phyloP scores from a whole-genome alignment of 2,329 filamentous ascomycete genomes.

The Colletotrichum sp. region DNA sequence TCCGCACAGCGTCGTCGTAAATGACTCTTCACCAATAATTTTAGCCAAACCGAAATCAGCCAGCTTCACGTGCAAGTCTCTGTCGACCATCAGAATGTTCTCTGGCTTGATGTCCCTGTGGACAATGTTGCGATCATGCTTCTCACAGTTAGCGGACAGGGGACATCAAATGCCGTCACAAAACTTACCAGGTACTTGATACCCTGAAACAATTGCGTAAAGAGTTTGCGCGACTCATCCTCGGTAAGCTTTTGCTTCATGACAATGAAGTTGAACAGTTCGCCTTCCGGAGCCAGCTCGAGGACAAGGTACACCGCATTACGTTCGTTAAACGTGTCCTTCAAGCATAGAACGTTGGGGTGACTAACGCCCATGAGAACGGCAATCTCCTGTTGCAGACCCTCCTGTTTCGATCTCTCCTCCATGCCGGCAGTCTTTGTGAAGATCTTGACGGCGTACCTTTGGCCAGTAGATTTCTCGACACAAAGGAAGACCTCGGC shows the following conservation, averaged over 20 bases:
- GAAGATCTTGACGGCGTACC: constrained; percentile 94
- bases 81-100: constrained; percentile 90
- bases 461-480: constrained; percentile 81
- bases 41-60: constrained; percentile 97
- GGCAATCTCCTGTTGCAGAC: constrained; percentile 93
- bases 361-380: constrained; percentile 98
- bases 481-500: constrained; percentile 91
- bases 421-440: constrained; percentile 83
- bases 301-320: constrained; percentile 91
- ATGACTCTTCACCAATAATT: constrained; percentile 98
- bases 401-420: constrained; percentile 82
- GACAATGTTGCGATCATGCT: constrained; percentile 98
- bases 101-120: constrained; percentile 98
- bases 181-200: constrained; percentile 90
- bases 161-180: not conserved
- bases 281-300: constrained; percentile 89
- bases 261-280: constrained; percentile 95
- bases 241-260: constrained; percentile 89
- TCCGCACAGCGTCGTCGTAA: constrained; percentile 94
- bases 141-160: constrained; percentile 29
- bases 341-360: constrained; percentile 88
- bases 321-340: constrained; percentile 91
- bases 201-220: constrained; percentile 89
- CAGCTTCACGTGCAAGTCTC: constrained; percentile 84
- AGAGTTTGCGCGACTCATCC: constrained; percentile 82